Conservation (phyloP, 768 basidiomycete species). For the Trametes coccinea region DNA sequence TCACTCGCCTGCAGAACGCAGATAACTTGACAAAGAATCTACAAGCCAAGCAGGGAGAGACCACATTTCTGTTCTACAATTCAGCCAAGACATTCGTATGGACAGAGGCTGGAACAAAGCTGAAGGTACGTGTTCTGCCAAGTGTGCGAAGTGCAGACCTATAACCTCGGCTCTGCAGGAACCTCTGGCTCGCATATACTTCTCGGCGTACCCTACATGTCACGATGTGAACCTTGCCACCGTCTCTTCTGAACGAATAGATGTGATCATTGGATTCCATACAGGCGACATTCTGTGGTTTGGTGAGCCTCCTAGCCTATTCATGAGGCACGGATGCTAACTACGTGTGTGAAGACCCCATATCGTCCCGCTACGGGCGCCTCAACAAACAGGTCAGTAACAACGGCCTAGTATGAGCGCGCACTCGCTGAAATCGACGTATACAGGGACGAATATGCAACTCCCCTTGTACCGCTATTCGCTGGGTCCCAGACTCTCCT, state of each 20-base stretch:
- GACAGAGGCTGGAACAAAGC: constrained; percentile 82
- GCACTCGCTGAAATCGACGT: not conserved
- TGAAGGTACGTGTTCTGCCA: constrained; percentile 58
- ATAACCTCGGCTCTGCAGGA: constrained; percentile 55
- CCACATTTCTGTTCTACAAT: constrained; percentile 86
- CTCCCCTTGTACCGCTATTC: constrained; percentile 85
- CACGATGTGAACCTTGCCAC: constrained; percentile 85
- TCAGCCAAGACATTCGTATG: constrained; percentile 81
- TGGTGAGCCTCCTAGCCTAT: constrained; percentile 47
- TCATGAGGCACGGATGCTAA: not conserved
- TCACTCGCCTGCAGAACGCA: constrained; percentile 78
- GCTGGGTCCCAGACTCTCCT: constrained; percentile 81
- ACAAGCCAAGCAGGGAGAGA: constrained; percentile 80
- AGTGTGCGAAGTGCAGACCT: not conserved
- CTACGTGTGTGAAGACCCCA: constrained; percentile 55
- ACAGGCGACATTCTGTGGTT: constrained; percentile 98
- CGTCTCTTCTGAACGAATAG: constrained; percentile 74
- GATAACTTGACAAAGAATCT: constrained; percentile 76
- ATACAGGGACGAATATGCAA: constrained; percentile 71
- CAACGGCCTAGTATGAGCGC: not conserved
- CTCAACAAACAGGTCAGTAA: constrained; percentile 75
- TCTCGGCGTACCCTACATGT: constrained; percentile 86
- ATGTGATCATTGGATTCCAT: constrained; percentile 88
- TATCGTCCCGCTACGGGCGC: constrained; percentile 79
- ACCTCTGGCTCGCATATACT: constrained; percentile 80